A percentile compares a stretch with the other conserved stretches of the same genome.
Conservation (phyloP, 495 filamentous ascomycete genomes). For the Darksidea phi region DNA sequence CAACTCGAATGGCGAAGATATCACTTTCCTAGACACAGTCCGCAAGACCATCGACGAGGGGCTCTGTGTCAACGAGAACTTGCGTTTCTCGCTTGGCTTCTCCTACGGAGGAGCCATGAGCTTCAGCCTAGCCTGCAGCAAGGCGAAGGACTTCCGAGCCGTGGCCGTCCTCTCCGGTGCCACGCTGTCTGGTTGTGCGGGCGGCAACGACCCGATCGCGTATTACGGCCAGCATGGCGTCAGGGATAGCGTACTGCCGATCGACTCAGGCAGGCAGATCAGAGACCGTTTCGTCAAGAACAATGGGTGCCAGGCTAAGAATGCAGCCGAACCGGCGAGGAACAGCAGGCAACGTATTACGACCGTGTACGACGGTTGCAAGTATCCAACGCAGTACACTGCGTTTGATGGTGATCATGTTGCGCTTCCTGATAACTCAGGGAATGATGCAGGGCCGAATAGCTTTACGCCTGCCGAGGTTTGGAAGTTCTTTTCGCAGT, state of each 20-base stretch:
- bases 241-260: constrained; percentile 45
- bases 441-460: constrained; percentile 17
- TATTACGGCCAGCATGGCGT: constrained; percentile 50
- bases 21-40: constrained; percentile 47
- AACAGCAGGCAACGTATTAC: constrained; percentile 39
- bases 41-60: constrained; percentile 44
- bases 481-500: constrained; percentile 45
- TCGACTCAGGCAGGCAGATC: constrained; percentile 43
- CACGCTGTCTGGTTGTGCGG: constrained; percentile 46
- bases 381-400: constrained; percentile 38
- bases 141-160: constrained; percentile 46
- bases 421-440: constrained; percentile 1
- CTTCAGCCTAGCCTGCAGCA: constrained; percentile 49
- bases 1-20: constrained; percentile 46
- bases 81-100: constrained; percentile 52
- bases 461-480: constrained; percentile 42
- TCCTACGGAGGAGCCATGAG: constrained; percentile 53
- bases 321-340: constrained; percentile 34
- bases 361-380: constrained; percentile 38
- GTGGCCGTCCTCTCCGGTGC: constrained; percentile 49
- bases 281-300: constrained; percentile 47
- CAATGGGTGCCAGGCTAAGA: constrained; percentile 41
- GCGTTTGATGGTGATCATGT: constrained; percentile 14
- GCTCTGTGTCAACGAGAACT: constrained; percentile 48
- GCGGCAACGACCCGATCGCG: constrained; percentile 45